Conservation (phyloP, 768 basidiomycete genomes). For the Lepiota venenata region DNA sequence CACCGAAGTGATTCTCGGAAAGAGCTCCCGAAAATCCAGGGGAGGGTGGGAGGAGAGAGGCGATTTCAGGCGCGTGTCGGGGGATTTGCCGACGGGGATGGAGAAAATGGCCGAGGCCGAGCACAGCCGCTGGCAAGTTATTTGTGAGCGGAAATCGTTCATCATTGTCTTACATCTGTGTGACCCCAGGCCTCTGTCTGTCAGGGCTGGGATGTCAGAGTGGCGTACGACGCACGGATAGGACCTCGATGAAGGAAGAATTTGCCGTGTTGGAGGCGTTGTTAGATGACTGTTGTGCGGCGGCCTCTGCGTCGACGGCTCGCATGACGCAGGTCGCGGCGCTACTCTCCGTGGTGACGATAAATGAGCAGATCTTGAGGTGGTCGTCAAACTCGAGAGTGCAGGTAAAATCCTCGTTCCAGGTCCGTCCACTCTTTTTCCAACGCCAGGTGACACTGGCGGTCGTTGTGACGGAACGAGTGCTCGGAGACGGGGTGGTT, state of each 20-base stretch:
- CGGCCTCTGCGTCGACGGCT: constrained; percentile 29
- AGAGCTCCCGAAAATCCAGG: background rate
- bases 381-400: constrained; percentile 41
- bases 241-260: background rate
- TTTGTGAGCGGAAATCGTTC: background rate
- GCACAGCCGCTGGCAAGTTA: constrained; percentile 9
- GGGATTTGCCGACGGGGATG: constrained; percentile 3
- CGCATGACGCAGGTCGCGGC: constrained; percentile 44
- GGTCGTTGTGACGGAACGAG: constrained; percentile 27
- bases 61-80: background rate
- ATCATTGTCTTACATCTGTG: background rate
- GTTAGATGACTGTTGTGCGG: background rate
- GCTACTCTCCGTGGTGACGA: constrained; percentile 36
- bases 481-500: constrained; percentile 20
- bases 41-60: background rate
- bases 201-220: background rate
- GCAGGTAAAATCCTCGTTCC: constrained; percentile 44
- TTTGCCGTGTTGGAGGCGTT: background rate
- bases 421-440: constrained; percentile 38
- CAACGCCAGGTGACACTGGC: constrained; percentile 45
- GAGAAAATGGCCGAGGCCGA: constrained; percentile 12
- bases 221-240: background rate
- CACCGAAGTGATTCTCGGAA: background rate
- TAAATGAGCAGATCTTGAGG: constrained; percentile 37
- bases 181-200: background rate